Percentiles rank a stretch among this genome's conserved stretches.
These are phyloP conservation scores for Sporothrix phasma DNA, from an alignment of 2,329 filamentous ascomycete species.

Conservation along the genomic window DNA sequence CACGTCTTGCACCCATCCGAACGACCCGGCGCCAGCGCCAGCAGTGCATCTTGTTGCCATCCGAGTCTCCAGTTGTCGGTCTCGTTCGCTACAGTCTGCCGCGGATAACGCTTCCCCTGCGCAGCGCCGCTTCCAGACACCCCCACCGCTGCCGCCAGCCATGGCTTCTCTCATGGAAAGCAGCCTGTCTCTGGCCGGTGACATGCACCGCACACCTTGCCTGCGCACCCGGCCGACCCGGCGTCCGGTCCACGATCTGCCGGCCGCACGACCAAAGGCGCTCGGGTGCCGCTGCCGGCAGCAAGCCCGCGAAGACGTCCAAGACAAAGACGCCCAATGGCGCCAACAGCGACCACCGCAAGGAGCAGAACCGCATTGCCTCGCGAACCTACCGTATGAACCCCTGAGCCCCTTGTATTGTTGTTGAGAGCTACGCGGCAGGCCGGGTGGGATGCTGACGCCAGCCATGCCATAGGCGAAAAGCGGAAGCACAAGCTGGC, in stretches of 20 bases:
- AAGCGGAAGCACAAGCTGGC: slow-evolving; percentile 36
- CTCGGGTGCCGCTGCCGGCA: background rate
- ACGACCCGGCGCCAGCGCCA: background rate
- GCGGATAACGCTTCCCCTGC: background rate
- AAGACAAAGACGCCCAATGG: slow-evolving; percentile 14
- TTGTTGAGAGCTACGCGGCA: too few relatives aligned
- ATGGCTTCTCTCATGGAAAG: background rate
- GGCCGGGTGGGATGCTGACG: slow-evolving; percentile 11
- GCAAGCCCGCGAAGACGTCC: background rate
- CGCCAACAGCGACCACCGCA: slow-evolving; percentile 20
- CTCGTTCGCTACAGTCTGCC: background rate
- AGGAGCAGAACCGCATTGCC: slow-evolving; percentile 22
- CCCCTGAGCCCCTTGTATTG: too few relatives aligned
- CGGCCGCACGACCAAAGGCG: background rate
- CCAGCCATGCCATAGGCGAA: slow-evolving; percentile 27
- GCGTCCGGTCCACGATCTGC: background rate
- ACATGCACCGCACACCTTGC: background rate
- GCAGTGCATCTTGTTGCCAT: background rate
- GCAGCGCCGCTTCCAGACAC: background rate
- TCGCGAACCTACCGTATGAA: slow-evolving; percentile 22
- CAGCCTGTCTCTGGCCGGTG: background rate
- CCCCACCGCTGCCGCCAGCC: background rate
- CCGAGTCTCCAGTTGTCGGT: background rate
- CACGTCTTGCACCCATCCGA: background rate
- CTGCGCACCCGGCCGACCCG: background rate